Evolutionary conservation across 805 yeast species (phyloP).

Genomic region (Priceomyces haplophilus): DNA sequence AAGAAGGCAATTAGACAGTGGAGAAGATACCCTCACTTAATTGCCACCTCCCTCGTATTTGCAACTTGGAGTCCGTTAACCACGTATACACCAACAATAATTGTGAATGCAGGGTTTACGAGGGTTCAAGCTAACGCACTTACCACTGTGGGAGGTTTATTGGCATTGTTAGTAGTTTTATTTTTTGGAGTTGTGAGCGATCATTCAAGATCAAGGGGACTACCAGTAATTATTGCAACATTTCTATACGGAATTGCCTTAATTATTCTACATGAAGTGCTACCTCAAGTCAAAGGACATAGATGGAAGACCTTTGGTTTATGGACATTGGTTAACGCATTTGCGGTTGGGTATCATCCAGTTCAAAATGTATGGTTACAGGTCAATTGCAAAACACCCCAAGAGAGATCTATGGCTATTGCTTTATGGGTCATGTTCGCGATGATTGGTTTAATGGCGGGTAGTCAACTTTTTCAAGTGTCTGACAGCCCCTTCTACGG

Average conservation of each 20-base stretch:
- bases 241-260: conserved; percentile 2
- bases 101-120: conserved; percentile 3
- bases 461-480: conserved; percentile 3
- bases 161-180: conserved; percentile 3
- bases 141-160: conserved; percentile 3
- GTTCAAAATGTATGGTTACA: conserved; percentile 5
- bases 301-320: conserved; percentile 5
- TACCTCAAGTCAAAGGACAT: conserved; percentile 1
- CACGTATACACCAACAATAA: conserved; percentile 3
- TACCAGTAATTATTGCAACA: conserved; percentile 3
- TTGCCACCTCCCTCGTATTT: conserved; percentile 4
- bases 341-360: conserved; percentile 5
- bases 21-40: conserved; percentile 5
- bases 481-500: conserved; percentile 1
- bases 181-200: conserved; percentile 5
- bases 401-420: conserved; percentile 4
- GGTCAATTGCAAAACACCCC: conserved; percentile 5
- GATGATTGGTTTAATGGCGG: conserved; percentile 6
- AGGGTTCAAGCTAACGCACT: conserved; percentile 5
- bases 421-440: conserved; percentile 7
- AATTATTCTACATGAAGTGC: conserved; percentile 1
- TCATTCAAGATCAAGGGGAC: conserved; percentile 2
- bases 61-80: conserved; percentile 7
- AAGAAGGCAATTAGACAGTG: not conserved
- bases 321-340: conserved; percentile 5